phyloP scores from a whole-genome alignment of 1,139 yeast genomes.

The Lodderomyces parapsilosis region DNA sequence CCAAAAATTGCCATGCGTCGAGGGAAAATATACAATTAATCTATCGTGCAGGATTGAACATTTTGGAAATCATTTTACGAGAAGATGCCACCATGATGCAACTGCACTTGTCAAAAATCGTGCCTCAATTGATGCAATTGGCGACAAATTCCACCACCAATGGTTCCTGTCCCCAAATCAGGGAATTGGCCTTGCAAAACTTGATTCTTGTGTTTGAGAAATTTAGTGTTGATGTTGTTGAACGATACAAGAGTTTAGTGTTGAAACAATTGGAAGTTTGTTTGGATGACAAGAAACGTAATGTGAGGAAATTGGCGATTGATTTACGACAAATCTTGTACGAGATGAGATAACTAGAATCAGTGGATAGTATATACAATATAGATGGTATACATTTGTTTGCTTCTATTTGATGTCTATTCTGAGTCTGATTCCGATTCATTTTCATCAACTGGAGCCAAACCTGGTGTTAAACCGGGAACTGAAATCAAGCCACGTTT shows the following conservation, averaged over 20 bases:
- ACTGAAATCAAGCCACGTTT: slow-evolving; percentile 44
- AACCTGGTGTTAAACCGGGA: slow-evolving; percentile 86
- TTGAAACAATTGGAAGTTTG: slow-evolving; percentile 49
- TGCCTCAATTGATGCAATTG: slow-evolving; percentile 53
- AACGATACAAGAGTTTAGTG: slow-evolving; percentile 36
- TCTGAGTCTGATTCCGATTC: slow-evolving; percentile 39
- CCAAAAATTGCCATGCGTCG: too few relatives aligned
- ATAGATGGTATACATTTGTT: not conserved
- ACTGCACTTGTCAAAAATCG: slow-evolving; percentile 53
- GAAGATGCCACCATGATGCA: slow-evolving; percentile 38
- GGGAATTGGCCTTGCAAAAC: slow-evolving; percentile 27
- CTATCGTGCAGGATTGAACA: slow-evolving; percentile 61
- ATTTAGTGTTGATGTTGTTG: slow-evolving; percentile 6
- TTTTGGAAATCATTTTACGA: slow-evolving; percentile 51
- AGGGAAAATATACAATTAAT: slow-evolving; percentile 18
- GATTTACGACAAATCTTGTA: slow-evolving; percentile 76
- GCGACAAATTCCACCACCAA: slow-evolving; percentile 15
- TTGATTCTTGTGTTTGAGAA: slow-evolving; percentile 13
- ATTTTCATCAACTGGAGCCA: slow-evolving; percentile 80
- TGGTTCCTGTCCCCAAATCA: slow-evolving; percentile 43
- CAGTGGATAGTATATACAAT: slow-evolving; percentile 1
- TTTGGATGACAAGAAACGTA: slow-evolving; percentile 74
- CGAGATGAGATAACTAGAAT: slow-evolving; percentile 37
- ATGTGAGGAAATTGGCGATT: slow-evolving; percentile 71
- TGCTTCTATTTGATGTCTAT: slow-evolving; percentile 10